Evolutionary conservation across 768 basidiomycete species (phyloP).

Genomic region (Suillus placidus): DNA sequence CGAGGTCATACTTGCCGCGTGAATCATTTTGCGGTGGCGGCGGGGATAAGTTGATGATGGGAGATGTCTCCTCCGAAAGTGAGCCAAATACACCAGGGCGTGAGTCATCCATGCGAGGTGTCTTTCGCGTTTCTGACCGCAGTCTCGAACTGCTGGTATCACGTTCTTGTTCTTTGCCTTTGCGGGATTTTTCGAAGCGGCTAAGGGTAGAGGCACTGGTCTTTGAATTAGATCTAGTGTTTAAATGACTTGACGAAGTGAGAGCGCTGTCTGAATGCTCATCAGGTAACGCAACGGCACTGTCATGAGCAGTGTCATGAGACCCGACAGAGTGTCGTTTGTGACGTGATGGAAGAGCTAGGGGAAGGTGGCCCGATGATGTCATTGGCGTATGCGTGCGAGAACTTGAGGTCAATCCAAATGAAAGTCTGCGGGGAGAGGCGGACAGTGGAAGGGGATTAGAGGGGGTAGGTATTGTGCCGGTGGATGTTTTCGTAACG

Average conservation of each 20-base stretch:
- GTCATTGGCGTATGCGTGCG: slow-evolving; percentile 34
- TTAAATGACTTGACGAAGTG: neutral
- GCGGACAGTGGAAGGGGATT: slow-evolving; percentile 35
- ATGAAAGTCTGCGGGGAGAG: slow-evolving; percentile 36
- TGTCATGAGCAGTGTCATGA: slow-evolving; percentile 35
- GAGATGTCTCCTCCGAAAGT: slow-evolving; percentile 22
- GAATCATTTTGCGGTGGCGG: slow-evolving; percentile 11
- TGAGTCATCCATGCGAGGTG: slow-evolving; percentile 10
- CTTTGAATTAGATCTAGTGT: slow-evolving; percentile 12
- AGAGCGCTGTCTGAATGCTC: slow-evolving; percentile 15
- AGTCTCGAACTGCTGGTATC: neutral
- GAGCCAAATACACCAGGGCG: slow-evolving; percentile 22
- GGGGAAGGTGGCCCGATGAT: slow-evolving; percentile 30
- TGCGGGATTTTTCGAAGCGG: slow-evolving; percentile 18
- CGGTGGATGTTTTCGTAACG: slow-evolving; percentile 20
- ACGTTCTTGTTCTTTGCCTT: slow-evolving; percentile 29
- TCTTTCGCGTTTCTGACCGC: slow-evolving; percentile 12
- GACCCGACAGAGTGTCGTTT: slow-evolving; percentile 33
- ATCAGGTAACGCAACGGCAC: slow-evolving; percentile 36
- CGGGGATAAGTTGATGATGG: slow-evolving; percentile 15
- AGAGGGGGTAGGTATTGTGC: slow-evolving; percentile 32
- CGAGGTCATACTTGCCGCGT: slow-evolving; percentile 4
- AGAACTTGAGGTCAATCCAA: slow-evolving; percentile 30
- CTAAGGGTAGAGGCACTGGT: slow-evolving; percentile 15
- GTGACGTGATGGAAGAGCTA: slow-evolving; percentile 25